Evolutionary conservation across 495 filamentous ascomycete species (phyloP).

Genomic region (Rhizodiscina lignyota): DNA sequence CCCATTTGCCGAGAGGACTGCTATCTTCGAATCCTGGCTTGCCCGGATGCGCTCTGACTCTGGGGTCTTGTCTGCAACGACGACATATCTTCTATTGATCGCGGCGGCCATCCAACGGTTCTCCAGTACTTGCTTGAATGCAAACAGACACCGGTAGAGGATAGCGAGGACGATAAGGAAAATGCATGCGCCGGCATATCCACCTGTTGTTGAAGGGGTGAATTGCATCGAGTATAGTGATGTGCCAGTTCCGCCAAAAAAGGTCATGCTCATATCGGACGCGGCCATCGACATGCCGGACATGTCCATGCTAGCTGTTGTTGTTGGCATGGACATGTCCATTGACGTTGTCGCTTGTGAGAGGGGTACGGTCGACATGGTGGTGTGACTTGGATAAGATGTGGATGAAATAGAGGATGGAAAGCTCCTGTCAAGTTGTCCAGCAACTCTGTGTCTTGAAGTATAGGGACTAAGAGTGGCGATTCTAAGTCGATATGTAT

Average conservation of each 20-base stretch:
- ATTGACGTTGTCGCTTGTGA: slow-evolving; percentile 1
- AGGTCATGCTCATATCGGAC: slow-evolving; percentile 25
- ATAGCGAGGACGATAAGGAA: slow-evolving; percentile 63
- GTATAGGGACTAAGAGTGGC: too few species aligned
- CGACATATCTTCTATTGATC: slow-evolving; percentile 55
- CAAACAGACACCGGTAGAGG: slow-evolving; percentile 50
- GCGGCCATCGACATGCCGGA: slow-evolving; percentile 5
- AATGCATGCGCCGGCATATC: slow-evolving; percentile 75
- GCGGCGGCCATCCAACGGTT: slow-evolving; percentile 43
- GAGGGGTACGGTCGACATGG: background rate
- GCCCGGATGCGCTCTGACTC: slow-evolving; percentile 35
- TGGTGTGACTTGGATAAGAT: background rate
- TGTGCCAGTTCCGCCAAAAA: slow-evolving; percentile 47
- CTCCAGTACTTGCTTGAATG: slow-evolving; percentile 42
- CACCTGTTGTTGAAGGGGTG: slow-evolving; percentile 48
- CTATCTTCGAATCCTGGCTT: slow-evolving; percentile 35
- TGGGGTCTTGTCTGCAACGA: slow-evolving; percentile 45
- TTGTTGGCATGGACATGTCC: slow-evolving; percentile 6
- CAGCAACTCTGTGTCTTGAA: too few species aligned
- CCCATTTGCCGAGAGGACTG: slow-evolving; percentile 44
- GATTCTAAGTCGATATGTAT: too few species aligned
- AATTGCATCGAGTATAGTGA: slow-evolving; percentile 59
- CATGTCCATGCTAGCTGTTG: slow-evolving; percentile 7
- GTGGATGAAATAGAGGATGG: background rate
- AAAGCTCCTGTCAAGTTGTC: too few species aligned